phyloP scores from a whole-genome alignment of 1,139 yeast genomes.

The Scheffersomyces insectosa region DNA sequence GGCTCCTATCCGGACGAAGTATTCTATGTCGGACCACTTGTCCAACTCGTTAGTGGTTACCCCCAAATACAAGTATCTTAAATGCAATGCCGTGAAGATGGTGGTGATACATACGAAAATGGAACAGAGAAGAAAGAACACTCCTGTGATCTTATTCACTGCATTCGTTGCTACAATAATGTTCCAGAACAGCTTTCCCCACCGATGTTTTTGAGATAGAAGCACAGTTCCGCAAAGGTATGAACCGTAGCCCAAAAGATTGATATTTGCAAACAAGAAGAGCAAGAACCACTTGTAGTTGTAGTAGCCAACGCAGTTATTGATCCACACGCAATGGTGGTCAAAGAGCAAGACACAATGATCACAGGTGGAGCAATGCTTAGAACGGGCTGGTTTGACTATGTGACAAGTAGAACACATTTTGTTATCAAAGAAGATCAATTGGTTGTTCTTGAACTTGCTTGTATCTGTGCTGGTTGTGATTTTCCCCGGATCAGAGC shows the following conservation, averaged over 20 bases:
- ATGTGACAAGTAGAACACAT: conserved; percentile 59
- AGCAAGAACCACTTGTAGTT: conserved; percentile 72
- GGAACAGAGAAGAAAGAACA: conserved; percentile 52
- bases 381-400: conserved; percentile 83
- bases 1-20: conserved; percentile 46
- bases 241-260: conserved; percentile 64
- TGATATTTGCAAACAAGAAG: conserved; percentile 58
- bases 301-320: conserved; percentile 81
- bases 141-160: conserved; percentile 49
- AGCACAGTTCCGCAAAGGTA: conserved; percentile 37
- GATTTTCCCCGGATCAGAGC: conserved; percentile 57
- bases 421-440: conserved; percentile 54
- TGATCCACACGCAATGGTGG: conserved; percentile 96
- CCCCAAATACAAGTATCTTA: conserved; percentile 68
- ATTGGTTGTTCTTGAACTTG: conserved; percentile 47
- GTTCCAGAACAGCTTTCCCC: conserved; percentile 22
- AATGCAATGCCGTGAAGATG: conserved; percentile 62
- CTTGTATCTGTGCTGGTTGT: conserved; percentile 13
- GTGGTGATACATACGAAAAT: conserved; percentile 54
- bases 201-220: conserved; percentile 4
- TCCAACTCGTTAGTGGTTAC: conserved; percentile 88
- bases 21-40: conserved; percentile 79
- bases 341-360: conserved; percentile 70
- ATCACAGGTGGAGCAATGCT: conserved; percentile 80
- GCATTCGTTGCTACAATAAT: conserved; percentile 28